Evolutionary conservation across 139 green algal species (phyloP).

Genomic region (Closterium sp.): DNA sequence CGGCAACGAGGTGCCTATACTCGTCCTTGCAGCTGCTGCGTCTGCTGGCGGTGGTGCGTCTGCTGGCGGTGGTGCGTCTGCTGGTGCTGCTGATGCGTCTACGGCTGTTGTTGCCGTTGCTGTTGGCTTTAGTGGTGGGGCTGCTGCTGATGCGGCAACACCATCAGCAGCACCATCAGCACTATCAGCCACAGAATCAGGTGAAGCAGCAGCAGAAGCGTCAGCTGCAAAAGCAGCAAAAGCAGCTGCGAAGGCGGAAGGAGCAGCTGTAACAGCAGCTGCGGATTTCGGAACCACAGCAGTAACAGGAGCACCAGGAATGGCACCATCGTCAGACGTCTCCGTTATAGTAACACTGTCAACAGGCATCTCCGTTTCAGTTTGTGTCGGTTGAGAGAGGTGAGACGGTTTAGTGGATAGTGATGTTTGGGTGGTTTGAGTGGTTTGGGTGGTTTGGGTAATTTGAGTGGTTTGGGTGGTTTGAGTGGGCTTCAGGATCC

Average conservation of each 20-base stretch:
- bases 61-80: background rate
- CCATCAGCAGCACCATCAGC: background rate
- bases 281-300: no score
- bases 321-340: background rate
- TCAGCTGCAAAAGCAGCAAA: background rate
- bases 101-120: background rate
- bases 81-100: background rate
- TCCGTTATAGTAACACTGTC: no score
- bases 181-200: background rate
- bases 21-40: background rate
- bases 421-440: background rate
- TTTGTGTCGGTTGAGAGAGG: no score
- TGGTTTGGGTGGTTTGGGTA: background rate
- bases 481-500: background rate
- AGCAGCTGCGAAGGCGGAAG: background rate
- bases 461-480: background rate
- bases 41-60: background rate
- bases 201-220: background rate
- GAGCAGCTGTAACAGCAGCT: background rate
- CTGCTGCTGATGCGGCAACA: background rate
- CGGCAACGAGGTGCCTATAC: background rate
- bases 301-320: background rate
- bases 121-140: no score
- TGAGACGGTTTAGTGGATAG: background rate
- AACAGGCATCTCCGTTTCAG: no score